Evolutionary conservation across 495 filamentous ascomycete genomes (phyloP), one percentile per base, ranked within the genome.

Genomic region (Podospora pseudopauciseta): DNA sequence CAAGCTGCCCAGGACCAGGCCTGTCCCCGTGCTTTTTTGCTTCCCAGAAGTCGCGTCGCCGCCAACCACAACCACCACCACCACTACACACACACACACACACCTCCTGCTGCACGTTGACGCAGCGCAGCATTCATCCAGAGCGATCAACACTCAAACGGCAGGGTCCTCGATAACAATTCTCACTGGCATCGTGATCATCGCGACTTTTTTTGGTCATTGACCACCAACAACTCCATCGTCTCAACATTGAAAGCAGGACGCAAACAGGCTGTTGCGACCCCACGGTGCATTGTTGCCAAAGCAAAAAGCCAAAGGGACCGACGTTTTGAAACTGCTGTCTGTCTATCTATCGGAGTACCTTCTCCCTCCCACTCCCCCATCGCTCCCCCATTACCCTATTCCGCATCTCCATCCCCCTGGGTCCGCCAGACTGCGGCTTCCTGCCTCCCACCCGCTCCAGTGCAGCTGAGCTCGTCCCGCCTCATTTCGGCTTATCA

Each of bases 201-300:
- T 20, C n/a, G 5, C 59, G 69, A 69, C 61, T 63, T 68, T 66
- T 72, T 67, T 65, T 27, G 65, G 65, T 67, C 34, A 44, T 67
- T 59, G 60, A 59, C 34, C 53, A 23, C 34, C 63, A 23, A 23
- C 20, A 23, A 23, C 23, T 23, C 23, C 23, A 23, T 68, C 56
- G 30, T 20, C 13, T 27, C n/a, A 56, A 56, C 19, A 19, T 19
- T 58, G 55, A 58, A 20, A 58, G 23, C 18, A 58, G 16, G 55
- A 58, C 39, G 39, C n/a, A 58, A 58, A 58, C 23, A 58, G 23
- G 55, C 55, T 58, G 55, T 26, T 49, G 55, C 55, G 23, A 58
- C 23, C 63, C 67, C 66, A 73, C 54, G 53, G 63, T 69, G 65
- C 69, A 71, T 71, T 68, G 60, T 34, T 68, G 67, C 67, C 55